A percentile compares a stretch with the other conserved stretches of the same genome.
Conservation (phyloP, 345 rosid species). For the Arabis hirsuta region DNA sequence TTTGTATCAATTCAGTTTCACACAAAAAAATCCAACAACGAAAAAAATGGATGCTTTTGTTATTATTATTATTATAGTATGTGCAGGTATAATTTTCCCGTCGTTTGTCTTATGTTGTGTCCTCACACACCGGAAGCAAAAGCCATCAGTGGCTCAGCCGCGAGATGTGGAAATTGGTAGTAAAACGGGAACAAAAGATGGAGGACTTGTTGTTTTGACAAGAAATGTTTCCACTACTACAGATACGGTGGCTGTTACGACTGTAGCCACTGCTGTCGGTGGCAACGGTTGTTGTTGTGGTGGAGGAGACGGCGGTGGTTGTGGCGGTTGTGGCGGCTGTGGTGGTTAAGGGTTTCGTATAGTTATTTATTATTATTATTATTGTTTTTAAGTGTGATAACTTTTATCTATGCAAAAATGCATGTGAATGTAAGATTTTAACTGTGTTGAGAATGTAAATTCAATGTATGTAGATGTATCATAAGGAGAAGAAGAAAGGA, state of each 20-base stretch:
- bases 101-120: conserved; percentile 15
- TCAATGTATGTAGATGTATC: not conserved
- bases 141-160: conserved; percentile 5
- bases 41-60: not conserved
- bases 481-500: not conserved
- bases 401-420: not conserved
- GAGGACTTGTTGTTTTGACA: conserved; percentile 34
- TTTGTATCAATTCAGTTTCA: conserved; percentile 12
- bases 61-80: conserved; percentile 16
- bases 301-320: conserved; percentile 8
- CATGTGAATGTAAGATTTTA: not conserved
- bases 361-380: not conserved
- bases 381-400: not conserved
- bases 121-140: not conserved
- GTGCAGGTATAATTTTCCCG: conserved; percentile 3
- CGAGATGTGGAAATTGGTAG: conserved; percentile 32
- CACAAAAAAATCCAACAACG: not conserved
- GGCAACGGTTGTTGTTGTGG: conserved; percentile 12
- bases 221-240: conserved; percentile 19
- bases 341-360: conserved; percentile 27
- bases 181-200: conserved; percentile 33
- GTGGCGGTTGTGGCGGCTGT: conserved; percentile 30
- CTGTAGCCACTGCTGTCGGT: conserved; percentile 1
- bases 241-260: not conserved
- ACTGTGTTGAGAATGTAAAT: not conserved